Evolutionary conservation across 2,329 filamentous ascomycete genomes (phyloP), one percentile per base, ranked within the genome.

Genomic region (Aspergillus sclerotialis): DNA sequence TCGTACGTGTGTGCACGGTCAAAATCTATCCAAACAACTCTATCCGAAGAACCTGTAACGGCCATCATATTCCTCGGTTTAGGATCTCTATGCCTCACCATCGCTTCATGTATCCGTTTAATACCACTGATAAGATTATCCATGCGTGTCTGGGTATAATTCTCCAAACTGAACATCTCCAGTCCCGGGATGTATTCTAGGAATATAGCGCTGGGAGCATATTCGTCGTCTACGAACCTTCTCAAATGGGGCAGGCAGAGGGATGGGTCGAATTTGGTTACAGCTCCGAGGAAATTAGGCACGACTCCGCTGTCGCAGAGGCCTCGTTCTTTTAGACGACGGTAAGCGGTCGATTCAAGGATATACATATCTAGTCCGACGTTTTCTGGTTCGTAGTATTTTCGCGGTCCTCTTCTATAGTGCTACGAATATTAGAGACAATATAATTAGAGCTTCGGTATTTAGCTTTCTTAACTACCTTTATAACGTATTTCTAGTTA

Each of bases 21-120:
- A n/a, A n/a, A n/a, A n/a, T n/a, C n/a, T n/a, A n/a, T n/a, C 42
- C 46, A 49, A 14, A 47, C n/a, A 4, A 38, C 40, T 23, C 42
- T 38, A 12, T 45, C 38, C 1, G 38, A 30, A 14, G 42, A 35
- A 28, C 33, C 24, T 10, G 35, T 30, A 10, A 45, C 13, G 19
- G 44, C 31, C 39, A 46, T 45, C 29, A 45, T 39, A 30, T 43
- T 47, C 24, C 42, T 36, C 3, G 38, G 38, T 5, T 38, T 29
- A 2, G 33, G n/a, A 27, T 45, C 38, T 7, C 26, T n/a, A 15
- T 46, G 42, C 11, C 12, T 3, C 3, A 47, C 32, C 5, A 34
- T n/a, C n/a, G 39, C 42, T 5, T 33, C 25, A 9, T 44, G 42
- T 6, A 46, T 45, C 13, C 44, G 35, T n/a, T 24, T n/a, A 9